phyloP scores from a whole-genome alignment of 345 rosid species.

The Bretschneidera sinensis region DNA sequence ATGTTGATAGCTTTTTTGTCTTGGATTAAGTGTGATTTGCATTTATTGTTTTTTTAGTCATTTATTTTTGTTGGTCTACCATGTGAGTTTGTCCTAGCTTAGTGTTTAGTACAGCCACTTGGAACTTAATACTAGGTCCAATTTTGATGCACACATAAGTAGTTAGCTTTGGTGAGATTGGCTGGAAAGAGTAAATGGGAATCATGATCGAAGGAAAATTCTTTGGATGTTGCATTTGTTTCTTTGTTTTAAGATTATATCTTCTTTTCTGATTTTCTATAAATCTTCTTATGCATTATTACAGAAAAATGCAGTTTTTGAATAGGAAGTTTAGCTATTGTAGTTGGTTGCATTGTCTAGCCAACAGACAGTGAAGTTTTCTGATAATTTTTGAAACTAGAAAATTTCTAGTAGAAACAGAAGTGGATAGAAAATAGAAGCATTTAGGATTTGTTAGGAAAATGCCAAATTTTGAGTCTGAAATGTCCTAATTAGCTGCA shows the following conservation, averaged over 20 bases:
- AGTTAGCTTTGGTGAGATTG: slow-evolving; percentile 1
- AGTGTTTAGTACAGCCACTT: not conserved
- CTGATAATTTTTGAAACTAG: too few species aligned
- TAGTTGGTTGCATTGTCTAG: slow-evolving; percentile 10
- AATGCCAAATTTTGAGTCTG: too few species aligned
- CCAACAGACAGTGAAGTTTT: not conserved
- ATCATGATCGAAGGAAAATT: not conserved
- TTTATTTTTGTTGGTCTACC: too few species aligned
- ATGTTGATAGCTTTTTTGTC: not conserved
- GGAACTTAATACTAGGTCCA: not conserved
- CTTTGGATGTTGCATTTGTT: slow-evolving; percentile 5
- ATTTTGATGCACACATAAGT: not conserved
- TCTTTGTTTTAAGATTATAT: not conserved
- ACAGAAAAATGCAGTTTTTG: not conserved
- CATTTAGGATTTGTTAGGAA: not conserved
- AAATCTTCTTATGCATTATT: not conserved
- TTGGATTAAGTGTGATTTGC: not conserved
- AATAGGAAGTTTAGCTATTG: not conserved
- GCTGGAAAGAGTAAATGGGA: not conserved
- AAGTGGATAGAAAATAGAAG: not conserved
- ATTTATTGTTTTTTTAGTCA: too few species aligned
- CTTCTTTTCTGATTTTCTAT: not conserved
- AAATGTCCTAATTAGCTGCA: too few species aligned
- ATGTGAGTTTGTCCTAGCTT: not conserved
- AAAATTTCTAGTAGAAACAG: not conserved